phyloP scores from a whole-genome alignment of 2,329 filamentous ascomycete genomes.

The Fusarium papillatum region DNA sequence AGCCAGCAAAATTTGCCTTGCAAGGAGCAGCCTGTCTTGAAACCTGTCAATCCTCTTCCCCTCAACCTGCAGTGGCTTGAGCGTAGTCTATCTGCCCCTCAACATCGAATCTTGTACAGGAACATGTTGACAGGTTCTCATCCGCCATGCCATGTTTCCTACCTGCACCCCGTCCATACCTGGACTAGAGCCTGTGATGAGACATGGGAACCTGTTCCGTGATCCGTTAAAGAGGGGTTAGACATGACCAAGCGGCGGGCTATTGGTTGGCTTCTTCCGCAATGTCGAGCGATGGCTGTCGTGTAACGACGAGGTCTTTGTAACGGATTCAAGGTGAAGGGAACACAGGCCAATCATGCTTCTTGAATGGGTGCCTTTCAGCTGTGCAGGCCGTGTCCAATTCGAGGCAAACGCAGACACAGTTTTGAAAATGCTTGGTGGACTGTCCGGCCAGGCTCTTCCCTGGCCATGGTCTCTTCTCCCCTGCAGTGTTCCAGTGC shows the following conservation, averaged over 20 bases:
- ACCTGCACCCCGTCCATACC: constrained; percentile 6
- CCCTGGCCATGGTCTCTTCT: constrained; percentile 10
- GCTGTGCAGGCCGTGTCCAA: constrained; percentile 27
- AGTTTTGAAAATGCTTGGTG: constrained; percentile 29
- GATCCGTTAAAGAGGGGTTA: constrained; percentile 26
- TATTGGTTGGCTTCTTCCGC: constrained; percentile 32
- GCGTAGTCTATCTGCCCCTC: neutral
- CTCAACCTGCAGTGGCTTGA: neutral
- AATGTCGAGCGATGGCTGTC: constrained; percentile 29
- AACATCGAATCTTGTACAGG: neutral
- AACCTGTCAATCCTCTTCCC: constrained; percentile 1
- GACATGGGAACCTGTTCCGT: constrained; percentile 34
- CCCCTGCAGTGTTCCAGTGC: constrained; percentile 21
- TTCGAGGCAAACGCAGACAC: constrained; percentile 32
- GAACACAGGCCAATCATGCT: constrained; percentile 30
- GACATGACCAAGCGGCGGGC: neutral
- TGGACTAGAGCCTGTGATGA: constrained; percentile 29
- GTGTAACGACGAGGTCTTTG: constrained; percentile 34
- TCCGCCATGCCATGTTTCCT: constrained; percentile 5
- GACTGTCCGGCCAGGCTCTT: constrained; percentile 24
- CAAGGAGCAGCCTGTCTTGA: constrained; percentile 6
- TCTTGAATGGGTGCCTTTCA: constrained; percentile 13
- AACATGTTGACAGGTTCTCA: constrained; percentile 4
- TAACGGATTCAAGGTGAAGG: constrained; percentile 18
- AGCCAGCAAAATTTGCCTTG: neutral